Conservation (phyloP, 2,329 filamentous ascomycete species). For the Colletotrichum musae region DNA sequence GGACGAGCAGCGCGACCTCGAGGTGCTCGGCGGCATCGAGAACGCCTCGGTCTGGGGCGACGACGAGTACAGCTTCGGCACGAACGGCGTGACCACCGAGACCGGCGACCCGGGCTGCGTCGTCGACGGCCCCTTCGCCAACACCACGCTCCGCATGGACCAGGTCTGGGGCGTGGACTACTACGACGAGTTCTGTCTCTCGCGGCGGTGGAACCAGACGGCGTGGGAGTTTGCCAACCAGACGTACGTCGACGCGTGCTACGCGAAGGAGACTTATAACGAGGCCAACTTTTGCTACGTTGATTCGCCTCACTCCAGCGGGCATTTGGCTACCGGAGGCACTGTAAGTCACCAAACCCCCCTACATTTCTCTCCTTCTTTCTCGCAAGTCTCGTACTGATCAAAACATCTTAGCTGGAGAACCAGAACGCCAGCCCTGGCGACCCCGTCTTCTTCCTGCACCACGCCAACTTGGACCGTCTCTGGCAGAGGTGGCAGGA, state of each 20-base stretch:
- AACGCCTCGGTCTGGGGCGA: slow-evolving; percentile 26
- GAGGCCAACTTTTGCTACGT: slow-evolving; percentile 31
- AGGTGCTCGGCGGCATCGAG: slow-evolving; percentile 49
- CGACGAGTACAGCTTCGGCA: slow-evolving; percentile 49
- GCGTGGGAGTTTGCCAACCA: slow-evolving; percentile 23
- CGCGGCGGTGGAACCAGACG: slow-evolving; percentile 24
- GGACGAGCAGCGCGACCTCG: slow-evolving; percentile 35
- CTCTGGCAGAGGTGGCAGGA: slow-evolving; percentile 32
- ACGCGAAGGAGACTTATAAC: slow-evolving; percentile 12
- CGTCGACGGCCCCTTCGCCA: slow-evolving; percentile 45
- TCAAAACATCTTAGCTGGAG: slow-evolving; percentile 10
- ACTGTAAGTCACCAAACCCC: neutral
- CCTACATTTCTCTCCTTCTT: no score
- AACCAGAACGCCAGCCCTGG: slow-evolving; percentile 34
- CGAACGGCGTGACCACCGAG: slow-evolving; percentile 41
- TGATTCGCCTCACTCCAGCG: slow-evolving; percentile 25
- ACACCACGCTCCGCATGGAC: slow-evolving; percentile 34
- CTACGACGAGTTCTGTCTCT: slow-evolving; percentile 32
- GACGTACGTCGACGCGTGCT: slow-evolving; percentile 25
- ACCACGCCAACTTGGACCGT: slow-evolving; percentile 27
- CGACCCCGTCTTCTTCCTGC: slow-evolving; percentile 32
- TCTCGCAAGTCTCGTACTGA: no score
- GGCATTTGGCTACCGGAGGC: slow-evolving; percentile 24
- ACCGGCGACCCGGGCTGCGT: slow-evolving; percentile 40
- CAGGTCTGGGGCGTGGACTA: slow-evolving; percentile 29